These are phyloP conservation scores for Coniochaeta sp. DNA, from an alignment of 2,329 filamentous ascomycete genomes.

Conservation along the genomic window DNA sequence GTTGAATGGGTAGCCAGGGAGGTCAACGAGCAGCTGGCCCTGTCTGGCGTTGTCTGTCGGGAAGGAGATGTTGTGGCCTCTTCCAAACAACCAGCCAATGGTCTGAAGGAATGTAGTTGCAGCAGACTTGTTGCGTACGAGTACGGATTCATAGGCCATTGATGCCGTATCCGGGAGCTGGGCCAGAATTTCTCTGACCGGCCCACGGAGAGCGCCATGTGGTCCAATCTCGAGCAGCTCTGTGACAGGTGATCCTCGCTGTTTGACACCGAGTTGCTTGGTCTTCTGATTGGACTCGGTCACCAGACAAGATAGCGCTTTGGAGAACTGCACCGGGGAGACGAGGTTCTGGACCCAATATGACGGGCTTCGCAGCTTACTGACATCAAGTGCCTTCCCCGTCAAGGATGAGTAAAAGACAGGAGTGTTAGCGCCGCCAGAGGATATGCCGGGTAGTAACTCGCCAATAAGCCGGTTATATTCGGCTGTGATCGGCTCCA, in stretches of 20 bases:
- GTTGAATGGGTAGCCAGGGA: constrained; percentile 31
- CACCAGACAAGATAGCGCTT: constrained; percentile 8
- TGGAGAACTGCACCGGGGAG: constrained; percentile 17
- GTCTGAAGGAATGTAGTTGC: too few relatives aligned
- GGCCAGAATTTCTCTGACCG: constrained; percentile 6
- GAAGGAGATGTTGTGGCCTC: too few relatives aligned
- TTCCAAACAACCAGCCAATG: too few relatives aligned
- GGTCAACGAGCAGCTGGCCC: constrained; percentile 3
- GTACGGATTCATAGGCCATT: too few relatives aligned
- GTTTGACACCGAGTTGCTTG: too few relatives aligned
- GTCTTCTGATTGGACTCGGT: not conserved
- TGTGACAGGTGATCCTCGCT: too few relatives aligned
- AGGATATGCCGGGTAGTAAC: too few relatives aligned
- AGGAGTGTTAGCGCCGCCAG: not conserved
- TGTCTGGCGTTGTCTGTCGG: too few relatives aligned
- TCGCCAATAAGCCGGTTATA: constrained; percentile 8
- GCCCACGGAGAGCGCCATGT: constrained; percentile 16
- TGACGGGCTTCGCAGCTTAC: constrained; percentile 11
- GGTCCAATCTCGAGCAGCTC: constrained; percentile 18
- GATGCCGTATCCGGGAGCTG: not conserved
- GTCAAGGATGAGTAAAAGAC: constrained; percentile 18
- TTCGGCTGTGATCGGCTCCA: constrained; percentile 12
- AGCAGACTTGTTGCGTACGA: not conserved
- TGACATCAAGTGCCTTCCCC: constrained; percentile 8
- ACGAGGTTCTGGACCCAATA: constrained; percentile 20